A percentile compares a stretch with the other conserved stretches of the same genome.
Evolutionary conservation across 371 early-diverging fungal genomes (phyloP).

Genomic region (Saksenaea vasiformis): DNA sequence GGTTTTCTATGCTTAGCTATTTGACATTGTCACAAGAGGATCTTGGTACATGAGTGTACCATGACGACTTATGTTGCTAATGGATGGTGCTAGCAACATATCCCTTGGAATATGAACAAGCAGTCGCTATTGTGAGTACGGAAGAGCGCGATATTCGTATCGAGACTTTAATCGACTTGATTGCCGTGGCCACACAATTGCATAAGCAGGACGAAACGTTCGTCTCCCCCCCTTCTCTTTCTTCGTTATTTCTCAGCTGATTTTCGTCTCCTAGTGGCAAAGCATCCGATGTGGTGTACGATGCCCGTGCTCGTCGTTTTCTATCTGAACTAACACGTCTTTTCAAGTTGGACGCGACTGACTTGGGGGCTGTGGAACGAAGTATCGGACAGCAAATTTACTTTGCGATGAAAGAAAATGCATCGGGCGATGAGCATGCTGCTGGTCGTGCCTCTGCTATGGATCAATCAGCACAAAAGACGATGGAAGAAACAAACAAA

Average conservation of each 20-base stretch:
- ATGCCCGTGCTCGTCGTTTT: slow-evolving; percentile 42
- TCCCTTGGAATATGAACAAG: slow-evolving; percentile 17
- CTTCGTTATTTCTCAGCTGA: neutral
- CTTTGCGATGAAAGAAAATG: slow-evolving; percentile 35
- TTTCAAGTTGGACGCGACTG: slow-evolving; percentile 19
- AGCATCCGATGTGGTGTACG: slow-evolving; percentile 30
- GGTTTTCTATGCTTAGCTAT: slow-evolving; percentile 26
- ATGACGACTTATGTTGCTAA: neutral
- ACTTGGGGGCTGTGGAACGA: slow-evolving; percentile 40
- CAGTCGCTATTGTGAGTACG: slow-evolving; percentile 10
- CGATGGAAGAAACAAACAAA: slow-evolving; percentile 52
- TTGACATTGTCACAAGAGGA: slow-evolving; percentile 27
- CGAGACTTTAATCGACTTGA: slow-evolving; percentile 33
- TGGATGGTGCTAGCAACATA: neutral
- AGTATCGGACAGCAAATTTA: slow-evolving; percentile 51
- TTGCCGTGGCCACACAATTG: slow-evolving; percentile 27
- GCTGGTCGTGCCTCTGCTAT: slow-evolving; percentile 16
- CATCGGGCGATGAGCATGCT: slow-evolving; percentile 9
- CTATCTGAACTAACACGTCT: slow-evolving; percentile 27
- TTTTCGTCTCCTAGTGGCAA: neutral
- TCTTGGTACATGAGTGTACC: slow-evolving; percentile 18
- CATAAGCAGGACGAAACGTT: slow-evolving; percentile 10
- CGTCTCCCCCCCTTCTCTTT: neutral
- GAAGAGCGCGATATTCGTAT: slow-evolving; percentile 39
- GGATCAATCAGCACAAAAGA: slow-evolving; percentile 41